Evolutionary conservation across 441 rosid genomes (phyloP), one percentile per base, ranked within the genome.

Genomic region (Adansonia madagascariensis): DNA sequence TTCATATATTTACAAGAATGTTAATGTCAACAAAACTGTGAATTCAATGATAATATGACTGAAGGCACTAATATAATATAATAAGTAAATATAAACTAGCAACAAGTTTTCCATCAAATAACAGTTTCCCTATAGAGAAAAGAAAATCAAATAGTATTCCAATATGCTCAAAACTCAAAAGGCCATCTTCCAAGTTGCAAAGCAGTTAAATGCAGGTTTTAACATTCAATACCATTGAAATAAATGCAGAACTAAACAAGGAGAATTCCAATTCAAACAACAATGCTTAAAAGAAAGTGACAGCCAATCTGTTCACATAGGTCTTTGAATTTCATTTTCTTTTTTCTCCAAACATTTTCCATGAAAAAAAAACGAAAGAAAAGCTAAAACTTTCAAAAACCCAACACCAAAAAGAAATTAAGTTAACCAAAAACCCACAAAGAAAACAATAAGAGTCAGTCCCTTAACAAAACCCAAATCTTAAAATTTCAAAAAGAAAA

Each of bases 371-470:
- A 64, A 61, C 0, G 68, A 35, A 35, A 35, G 39, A 35, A 35
- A 35, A 35, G 39, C 52, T 20, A 66, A 47, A 76, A 69, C 15
- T 47, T 50, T 65, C 14, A 75, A 62, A 73, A 74, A 39, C 8
- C 31, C 44, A 63, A 15, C 75, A 57, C 68, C 10, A 64, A 17
- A 27, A 31, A 57, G 77, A 76, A 76, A 20, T 17, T 18, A 71
- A 35, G 44, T 52, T 35, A 35, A 35, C 4, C 39, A 35, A 65
- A 75, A 77, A 65, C 35, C 56, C 69, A 83, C 47, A 75, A 47
- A 14, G 69, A 74, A 57, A 81, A 65, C 64, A 12, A 31, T 5
- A 62, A 8, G 59, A 69, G 31, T 35, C 39, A 3, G 49, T 71
- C 9, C 17, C 43, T 3, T 9, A 49, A 61, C 18, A 43, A 65